Evolutionary conservation across 78 protist genomes (phyloP).

Genomic region (Cyanophora paradoxa): DNA sequence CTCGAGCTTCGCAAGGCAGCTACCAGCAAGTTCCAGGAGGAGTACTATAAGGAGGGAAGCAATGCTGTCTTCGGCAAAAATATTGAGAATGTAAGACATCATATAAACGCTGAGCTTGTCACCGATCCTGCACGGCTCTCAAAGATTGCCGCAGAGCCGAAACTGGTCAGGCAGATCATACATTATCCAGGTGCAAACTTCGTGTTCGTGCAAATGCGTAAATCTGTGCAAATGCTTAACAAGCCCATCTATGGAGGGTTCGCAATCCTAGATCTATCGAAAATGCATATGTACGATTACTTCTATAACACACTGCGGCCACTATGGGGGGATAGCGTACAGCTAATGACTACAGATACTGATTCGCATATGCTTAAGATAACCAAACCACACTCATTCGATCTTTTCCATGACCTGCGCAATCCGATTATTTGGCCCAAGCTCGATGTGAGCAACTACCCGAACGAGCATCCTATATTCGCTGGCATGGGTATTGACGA

Average conservation of each 20-base stretch:
- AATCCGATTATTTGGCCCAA: neutral
- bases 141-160: neutral
- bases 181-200: neutral
- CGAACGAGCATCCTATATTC: neutral
- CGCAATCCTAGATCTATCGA: neutral
- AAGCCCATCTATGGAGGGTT: neutral
- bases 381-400: neutral
- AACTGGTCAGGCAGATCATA: neutral
- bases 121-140: neutral
- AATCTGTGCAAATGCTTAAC: neutral
- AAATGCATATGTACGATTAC: neutral
- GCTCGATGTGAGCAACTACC: neutral
- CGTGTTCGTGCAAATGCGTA: neutral
- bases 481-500: neutral
- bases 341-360: neutral
- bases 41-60: neutral
- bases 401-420: neutral
- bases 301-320: neutral
- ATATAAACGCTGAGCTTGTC: neutral
- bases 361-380: neutral
- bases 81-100: neutral
- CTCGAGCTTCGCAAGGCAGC: no score
- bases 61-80: slow-evolving; percentile 5
- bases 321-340: neutral
- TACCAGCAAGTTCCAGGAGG: no score